phyloP scores from a whole-genome alignment of 345 rosid genomes.

The Populus davidiana region DNA sequence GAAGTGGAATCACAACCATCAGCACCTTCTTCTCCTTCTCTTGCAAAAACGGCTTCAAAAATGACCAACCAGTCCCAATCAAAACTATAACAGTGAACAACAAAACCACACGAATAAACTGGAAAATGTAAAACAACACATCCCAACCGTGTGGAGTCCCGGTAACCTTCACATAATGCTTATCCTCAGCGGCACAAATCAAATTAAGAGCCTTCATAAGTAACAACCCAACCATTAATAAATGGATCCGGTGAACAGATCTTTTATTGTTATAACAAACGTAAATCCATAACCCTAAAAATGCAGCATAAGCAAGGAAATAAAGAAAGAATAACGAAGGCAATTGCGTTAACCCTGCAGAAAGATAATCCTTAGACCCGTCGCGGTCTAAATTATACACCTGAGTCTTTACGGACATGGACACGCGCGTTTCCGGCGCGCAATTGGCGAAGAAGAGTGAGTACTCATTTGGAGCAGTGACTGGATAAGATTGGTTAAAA shows the following conservation, averaged over 20 bases:
- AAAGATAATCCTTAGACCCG: conserved; percentile 57
- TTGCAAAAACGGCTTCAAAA: conserved; percentile 86
- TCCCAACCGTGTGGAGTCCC: conserved; percentile 99
- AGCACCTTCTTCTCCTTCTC: conserved; percentile 96
- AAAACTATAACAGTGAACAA: conserved; percentile 87
- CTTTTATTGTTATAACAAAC: conserved; percentile 41
- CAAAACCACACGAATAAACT: conserved; percentile 75
- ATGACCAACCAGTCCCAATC: conserved; percentile 99
- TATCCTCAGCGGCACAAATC: conserved; percentile 88
- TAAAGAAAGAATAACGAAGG: conserved; percentile 61
- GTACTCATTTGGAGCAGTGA: conserved; percentile 74
- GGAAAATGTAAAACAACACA: conserved; percentile 80
- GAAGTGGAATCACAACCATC: conserved; percentile 94
- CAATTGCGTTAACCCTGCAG: conserved; percentile 78
- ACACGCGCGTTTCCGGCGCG: conserved; percentile 66
- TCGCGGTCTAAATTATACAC: conserved; percentile 62
- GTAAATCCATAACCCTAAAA: conserved; percentile 66
- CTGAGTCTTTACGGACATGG: conserved; percentile 80
- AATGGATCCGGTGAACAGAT: conserved; percentile 79
- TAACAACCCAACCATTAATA: conserved; percentile 71
- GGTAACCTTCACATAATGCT: conserved; percentile 74
- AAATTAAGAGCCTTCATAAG: conserved; percentile 82
- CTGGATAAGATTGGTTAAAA: conserved; percentile 60
- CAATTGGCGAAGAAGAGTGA: conserved; percentile 90
- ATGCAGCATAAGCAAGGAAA: conserved; percentile 53